Base-by-base conservation (phyloP, 805 yeast species). In the Candida silvicultrix region DNA sequence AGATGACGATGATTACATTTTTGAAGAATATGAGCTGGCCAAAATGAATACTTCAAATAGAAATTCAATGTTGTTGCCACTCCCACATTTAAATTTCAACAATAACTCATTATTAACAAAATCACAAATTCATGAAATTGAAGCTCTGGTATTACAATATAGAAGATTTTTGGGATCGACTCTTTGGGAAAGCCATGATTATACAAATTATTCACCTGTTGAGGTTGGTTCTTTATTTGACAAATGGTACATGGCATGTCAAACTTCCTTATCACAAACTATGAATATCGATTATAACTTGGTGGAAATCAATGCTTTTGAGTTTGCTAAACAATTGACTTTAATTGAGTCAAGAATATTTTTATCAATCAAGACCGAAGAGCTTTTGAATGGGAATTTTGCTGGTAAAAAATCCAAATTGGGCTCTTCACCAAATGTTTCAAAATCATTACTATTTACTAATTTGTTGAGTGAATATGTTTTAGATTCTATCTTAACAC, bases 251-350 rank as follows among this genome's bases (percentile, higher is more conserved):
- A 66, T 76, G 9, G 76, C 74, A 49, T 76, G 74, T 53, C 71
- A 81, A 48, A 71, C 78, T 16, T 71, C 45, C 12, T 37, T 54
- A 1, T 38, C 47, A 15, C 43, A 32, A 2, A 38, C 23, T 1
- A 38, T 52, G 5, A 28, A 38, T 1, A 41, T 45, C 29, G 58
- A 56, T 20, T 45, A 47, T 41, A 54, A 50, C 32, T 25, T 58
- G 20, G 41, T 59, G 6, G 70, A 82, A 49, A 70, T 81, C 53
- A 84, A 83, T 59, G 82, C 89, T 0, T 67, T 84, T 53, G 94
- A 85, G 55, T 68, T 84, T 21, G 90, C 94, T 2, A 85, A 84
- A 57, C 94, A 85, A 53, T 66, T 86, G 41, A 85, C 94, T 0
- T 65, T 84, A 18, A 76, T 86, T 49, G 95, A 86, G 59, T 78